These are phyloP conservation scores for Linnemannia exigua DNA, from an alignment of 192 early-diverging fungal species.

Conservation along the genomic window DNA sequence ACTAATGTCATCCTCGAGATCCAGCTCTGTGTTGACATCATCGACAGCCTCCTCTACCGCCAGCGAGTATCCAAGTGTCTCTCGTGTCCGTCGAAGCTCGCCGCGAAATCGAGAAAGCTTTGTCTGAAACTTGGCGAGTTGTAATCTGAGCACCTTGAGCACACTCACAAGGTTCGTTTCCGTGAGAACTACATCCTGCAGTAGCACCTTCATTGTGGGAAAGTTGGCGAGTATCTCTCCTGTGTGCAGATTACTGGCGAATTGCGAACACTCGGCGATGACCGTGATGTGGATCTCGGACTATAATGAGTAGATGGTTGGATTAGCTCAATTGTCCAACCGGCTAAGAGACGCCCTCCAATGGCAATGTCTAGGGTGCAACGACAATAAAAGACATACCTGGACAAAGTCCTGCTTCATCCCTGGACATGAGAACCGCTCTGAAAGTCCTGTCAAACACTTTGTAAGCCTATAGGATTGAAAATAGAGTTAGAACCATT, in stretches of 20 bases:
- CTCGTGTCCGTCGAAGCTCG: slow-evolving; percentile 50
- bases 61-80: slow-evolving; percentile 60
- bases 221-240: slow-evolving; percentile 69
- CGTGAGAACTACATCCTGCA: slow-evolving; percentile 64
- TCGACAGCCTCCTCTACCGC: slow-evolving; percentile 57
- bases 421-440: slow-evolving; percentile 49
- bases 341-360: background rate
- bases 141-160: slow-evolving; percentile 52
- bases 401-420: slow-evolving; percentile 35
- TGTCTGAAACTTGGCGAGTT: slow-evolving; percentile 59
- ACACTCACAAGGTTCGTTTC: slow-evolving; percentile 51
- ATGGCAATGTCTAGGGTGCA: background rate
- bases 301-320: slow-evolving; percentile 9
- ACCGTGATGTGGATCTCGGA: slow-evolving; percentile 66
- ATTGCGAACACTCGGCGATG: slow-evolving; percentile 73
- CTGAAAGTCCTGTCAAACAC: slow-evolving; percentile 49
- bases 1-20: slow-evolving; percentile 47
- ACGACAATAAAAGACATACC: slow-evolving; percentile 18
- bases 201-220: slow-evolving; percentile 70
- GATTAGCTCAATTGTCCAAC: no score
- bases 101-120: slow-evolving; percentile 62
- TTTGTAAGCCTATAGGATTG: slow-evolving; percentile 38
- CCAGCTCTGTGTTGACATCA: slow-evolving; percentile 51
- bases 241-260: slow-evolving; percentile 69
- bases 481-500: background rate